phyloP scores from a whole-genome alignment of 208 protist species.

The Leishmania aethiopica region DNA sequence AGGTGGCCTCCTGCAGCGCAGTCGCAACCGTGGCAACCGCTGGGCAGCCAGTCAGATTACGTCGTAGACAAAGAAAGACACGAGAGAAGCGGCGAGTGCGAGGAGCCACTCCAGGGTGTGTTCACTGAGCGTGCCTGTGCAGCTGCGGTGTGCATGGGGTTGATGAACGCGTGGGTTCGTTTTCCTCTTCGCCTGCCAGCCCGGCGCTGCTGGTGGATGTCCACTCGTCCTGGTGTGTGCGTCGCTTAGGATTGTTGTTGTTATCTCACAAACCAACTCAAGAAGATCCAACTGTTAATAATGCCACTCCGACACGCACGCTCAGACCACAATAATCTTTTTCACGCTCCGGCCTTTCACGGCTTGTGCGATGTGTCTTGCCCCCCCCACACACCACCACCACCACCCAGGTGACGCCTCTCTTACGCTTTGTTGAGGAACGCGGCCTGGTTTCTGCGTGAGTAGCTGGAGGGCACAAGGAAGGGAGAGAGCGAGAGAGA shows the following conservation, averaged over 20 bases:
- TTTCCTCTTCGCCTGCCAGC: not conserved
- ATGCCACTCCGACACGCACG: not conserved
- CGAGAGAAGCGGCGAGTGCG: not conserved
- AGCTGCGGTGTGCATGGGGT: constrained; percentile 2
- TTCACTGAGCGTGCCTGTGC: not conserved
- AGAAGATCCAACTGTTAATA: constrained; percentile 3
- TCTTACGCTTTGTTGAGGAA: not conserved
- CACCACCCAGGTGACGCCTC: not conserved
- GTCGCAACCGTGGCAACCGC: constrained; percentile 39
- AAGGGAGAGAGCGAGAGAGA: not conserved
- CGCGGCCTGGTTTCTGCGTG: not conserved
- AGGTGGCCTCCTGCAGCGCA: constrained; percentile 61
- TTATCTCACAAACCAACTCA: not conserved
- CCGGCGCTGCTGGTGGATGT: not conserved
- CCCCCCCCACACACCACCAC: not conserved
- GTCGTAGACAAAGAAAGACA: constrained; percentile 1
- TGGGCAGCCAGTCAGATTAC: constrained; percentile 77
- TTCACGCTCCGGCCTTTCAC: not conserved
- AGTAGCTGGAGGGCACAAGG: not conserved
- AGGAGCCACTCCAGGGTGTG: not conserved
- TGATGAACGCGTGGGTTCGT: not conserved
- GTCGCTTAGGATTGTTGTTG: not conserved
- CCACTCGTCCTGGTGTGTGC: not conserved
- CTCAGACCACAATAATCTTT: not conserved
- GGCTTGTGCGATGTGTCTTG: not conserved